Base-by-base conservation (phyloP, 495 filamentous ascomycete genomes). In the Xylaria bambusicola region DNA sequence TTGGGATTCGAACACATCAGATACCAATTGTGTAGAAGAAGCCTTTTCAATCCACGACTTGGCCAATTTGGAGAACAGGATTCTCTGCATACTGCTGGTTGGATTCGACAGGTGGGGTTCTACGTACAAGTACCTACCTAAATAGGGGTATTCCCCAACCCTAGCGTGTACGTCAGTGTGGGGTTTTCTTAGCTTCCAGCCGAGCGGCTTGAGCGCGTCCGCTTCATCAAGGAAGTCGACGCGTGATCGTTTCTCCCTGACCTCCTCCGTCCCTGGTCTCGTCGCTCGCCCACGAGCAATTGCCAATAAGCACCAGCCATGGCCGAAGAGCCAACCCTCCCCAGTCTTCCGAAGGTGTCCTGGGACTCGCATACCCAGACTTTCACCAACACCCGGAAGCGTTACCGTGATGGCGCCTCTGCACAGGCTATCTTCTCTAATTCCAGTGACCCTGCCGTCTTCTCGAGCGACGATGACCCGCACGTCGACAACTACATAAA, bases 401-500 rank as follows among this genome's bases (percentile, higher is more conserved):
- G 78, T 40, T 60, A 57, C 40, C 72, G 75, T 56, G 55, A 62
- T 35, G 53, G 52, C 45, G 64, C 44, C 51, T 62, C 62, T 61
- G 70, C 65, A 52, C 57, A 45, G 10, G 63, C 49, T 23, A 15
- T 42, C 36, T 69, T 69, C 36, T 65, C 70, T 26, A 72, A 75
- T 27, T 91, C 89, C 26, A 91, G 88, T 64, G 89, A 92, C 63
- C 86, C 88, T 3, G 85, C 88, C 10, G 66, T 91, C 4, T 93
- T 93, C 73, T 91, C 88, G 0, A 91, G 87, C 62, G 89, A 93
- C 59, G 89, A 93, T 61, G 82, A 88, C 44, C 87, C 87, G 6
- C 80, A 82, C 0, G 64, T 89, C n/a, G 88, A 91, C 59, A 88
- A 91, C 59, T 91, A 93, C 69, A 62, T 66, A 0, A 67, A 80